These are phyloP conservation scores for Sporisorium sorghi DNA, from an alignment of 1,284 basidiomycete species.

Conservation along the genomic window DNA sequence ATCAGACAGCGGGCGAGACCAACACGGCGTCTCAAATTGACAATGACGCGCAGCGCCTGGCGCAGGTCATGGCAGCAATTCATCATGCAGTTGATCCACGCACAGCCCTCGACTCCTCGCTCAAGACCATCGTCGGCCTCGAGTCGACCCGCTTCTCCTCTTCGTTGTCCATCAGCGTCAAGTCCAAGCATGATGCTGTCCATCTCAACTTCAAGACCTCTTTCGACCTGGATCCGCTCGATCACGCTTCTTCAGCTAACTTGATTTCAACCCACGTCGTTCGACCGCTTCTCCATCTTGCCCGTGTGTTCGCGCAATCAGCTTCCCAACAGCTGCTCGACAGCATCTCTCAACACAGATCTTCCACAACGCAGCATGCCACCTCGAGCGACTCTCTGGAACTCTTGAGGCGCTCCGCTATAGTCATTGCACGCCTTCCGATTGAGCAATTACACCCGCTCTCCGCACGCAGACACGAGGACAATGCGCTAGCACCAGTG, in stretches of 20 bases:
- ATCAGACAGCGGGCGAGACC: no score
- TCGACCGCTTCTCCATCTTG: conserved; percentile 23
- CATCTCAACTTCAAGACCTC: conserved; percentile 21
- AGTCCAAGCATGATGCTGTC: neutral
- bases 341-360: neutral
- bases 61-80: neutral
- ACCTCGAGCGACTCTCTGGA: conserved; percentile 10
- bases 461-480: neutral
- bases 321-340: conserved; percentile 12
- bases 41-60: conserved; percentile 7
- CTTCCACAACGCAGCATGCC: neutral
- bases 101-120: neutral
- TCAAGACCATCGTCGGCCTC: conserved; percentile 13
- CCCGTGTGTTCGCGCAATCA: conserved; percentile 1
- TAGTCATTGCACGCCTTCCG: conserved; percentile 6
- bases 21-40: neutral
- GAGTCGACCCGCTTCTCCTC: conserved; percentile 34
- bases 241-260: conserved; percentile 21
- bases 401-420: conserved; percentile 25
- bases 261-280: conserved; percentile 24
- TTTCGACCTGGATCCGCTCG: conserved; percentile 39
- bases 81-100: conserved; percentile 25
- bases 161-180: conserved; percentile 27
- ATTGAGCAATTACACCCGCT: neutral
- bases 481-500: no score